Base-by-base conservation (phyloP, 2,329 filamentous ascomycete genomes). In the Scopulariopsis brevicaulis region DNA sequence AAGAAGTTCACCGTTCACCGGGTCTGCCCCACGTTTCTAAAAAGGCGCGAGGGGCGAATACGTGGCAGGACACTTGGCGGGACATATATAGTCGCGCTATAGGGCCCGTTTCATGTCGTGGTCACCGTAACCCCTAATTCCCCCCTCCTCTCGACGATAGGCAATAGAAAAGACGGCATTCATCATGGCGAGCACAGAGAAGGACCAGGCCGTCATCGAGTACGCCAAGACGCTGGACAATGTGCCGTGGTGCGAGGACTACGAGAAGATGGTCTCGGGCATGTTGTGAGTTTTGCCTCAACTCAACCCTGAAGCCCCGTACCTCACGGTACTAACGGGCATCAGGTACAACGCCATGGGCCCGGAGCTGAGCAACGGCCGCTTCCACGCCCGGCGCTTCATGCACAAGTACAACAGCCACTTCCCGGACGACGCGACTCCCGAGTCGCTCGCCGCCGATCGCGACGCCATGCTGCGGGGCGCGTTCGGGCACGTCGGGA, bases 191-290 rank as follows among this genome's bases (percentile, higher is more conserved):
- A 63, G 59, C 56, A 61, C 58, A 1, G 61, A 64, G 35, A 79
- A 78, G 60, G 71, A 79, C 58, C 59, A 65, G 0, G 67, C 68
- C 32, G 69, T 71, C 52, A 71, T 82, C 43, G 73, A 70, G 53
- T 68, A 71, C 28, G 78, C 80, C 18, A 77, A 71, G 62, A 71
- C 71, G 37, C 67, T 82, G 12, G 69, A 74, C 11, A 74, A 82
- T 60, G 71, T 78, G 1, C 81, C 80, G 0, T 80, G 77, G 73
- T 78, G 79, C 59, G 81, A 84, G 8, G 77, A 84, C 60, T 85
- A 84, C 57, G 80, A 85, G 64, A 81, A 79, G 64, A 85, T 85
- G 81, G 80, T 85, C 54, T 84, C 80, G 0, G 81, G 82, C 32
- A 80, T 84, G 72, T 71, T 84, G 80, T 82, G 66, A 63, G 74